Base-by-base conservation (phyloP, 352 stramenopile genomes). In the Pythium rhizo-oryzae region DNA sequence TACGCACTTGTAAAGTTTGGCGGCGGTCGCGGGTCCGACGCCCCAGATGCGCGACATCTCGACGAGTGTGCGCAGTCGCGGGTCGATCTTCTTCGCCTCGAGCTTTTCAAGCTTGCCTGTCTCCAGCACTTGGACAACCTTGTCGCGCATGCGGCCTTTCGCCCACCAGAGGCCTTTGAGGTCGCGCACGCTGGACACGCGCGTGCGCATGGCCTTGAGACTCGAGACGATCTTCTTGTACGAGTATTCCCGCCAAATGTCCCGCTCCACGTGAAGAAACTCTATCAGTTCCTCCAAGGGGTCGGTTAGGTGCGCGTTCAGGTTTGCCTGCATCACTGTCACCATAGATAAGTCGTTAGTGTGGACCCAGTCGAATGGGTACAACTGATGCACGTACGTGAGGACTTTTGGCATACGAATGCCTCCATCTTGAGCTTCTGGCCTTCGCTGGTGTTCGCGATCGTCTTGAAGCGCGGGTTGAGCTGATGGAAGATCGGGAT, bases 151-250 rank as follows among this genome's bases (percentile, higher is more conserved):
- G 52, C 85, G 77, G 2, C 85, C 83, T 67, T 89, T 93, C 8
- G 81, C 81, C 83, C 85, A 93, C 52, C 81, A 74, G 54, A 89
- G 59, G 4, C 74, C 80, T 54, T 85, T 85, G n/a, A 95, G 66
- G 56, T 87, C 84, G 1, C 79, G 77, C 7, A 87, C 80, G 46
- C 70, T 89, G 39, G 76, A 90, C 19, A 95, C 74, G 1, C 84
- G 72, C 8, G 70, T 70, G 30, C 80, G 75, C 73, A 88, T 84
- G 0, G 80, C 70, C 71, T 93, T 95, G 12, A 95, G 67, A 33
- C 82, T 93, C 2, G 78, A 82, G 4, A 91, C 72, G 18, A 91
- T 73, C 85, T 92, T 92, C 79, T 93, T 95, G 71, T 95, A 93
- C 71, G 86, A 91, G 53, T 91, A 92, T 55, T 90, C 82, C 19